Evolutionary conservation across 1,139 yeast species (phyloP).

Genomic region (Sugiyamaella japonica): DNA sequence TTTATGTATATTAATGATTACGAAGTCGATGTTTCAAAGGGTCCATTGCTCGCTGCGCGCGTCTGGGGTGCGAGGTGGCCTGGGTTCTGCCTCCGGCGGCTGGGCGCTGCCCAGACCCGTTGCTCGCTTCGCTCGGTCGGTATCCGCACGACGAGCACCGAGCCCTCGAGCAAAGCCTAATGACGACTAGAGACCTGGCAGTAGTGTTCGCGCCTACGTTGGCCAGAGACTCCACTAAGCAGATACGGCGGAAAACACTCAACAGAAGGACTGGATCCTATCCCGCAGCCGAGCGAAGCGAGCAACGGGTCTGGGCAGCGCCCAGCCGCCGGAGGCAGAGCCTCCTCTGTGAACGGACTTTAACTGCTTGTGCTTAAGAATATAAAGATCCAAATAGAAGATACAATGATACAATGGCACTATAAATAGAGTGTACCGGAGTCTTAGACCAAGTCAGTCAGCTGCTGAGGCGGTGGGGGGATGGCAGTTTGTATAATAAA

Average conservation of each 20-base stretch:
- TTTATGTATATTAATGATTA: conserved; percentile 14
- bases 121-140: neutral
- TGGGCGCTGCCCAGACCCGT: neutral
- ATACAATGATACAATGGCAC: no score
- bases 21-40: neutral
- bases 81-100: neutral
- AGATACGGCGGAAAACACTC: no score
- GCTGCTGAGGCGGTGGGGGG: neutral
- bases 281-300: no score
- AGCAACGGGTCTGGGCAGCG: conserved; percentile 2
- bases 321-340: conserved; percentile 11
- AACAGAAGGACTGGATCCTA: no score
- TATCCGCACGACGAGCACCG: no score
- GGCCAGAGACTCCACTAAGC: conserved; percentile 78
- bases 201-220: conserved; percentile 96
- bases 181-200: conserved; percentile 80
- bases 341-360: no score
- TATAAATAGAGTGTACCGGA: no score
- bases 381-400: no score
- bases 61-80: no score
- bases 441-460: no score
- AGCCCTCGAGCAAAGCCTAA: conserved; percentile 51
- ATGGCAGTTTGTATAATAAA: neutral
- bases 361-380: no score
- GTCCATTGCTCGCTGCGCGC: no score